These are phyloP conservation scores for Cytospora mali DNA, from an alignment of 2,329 filamentous ascomycete genomes.

Conservation along the genomic window DNA sequence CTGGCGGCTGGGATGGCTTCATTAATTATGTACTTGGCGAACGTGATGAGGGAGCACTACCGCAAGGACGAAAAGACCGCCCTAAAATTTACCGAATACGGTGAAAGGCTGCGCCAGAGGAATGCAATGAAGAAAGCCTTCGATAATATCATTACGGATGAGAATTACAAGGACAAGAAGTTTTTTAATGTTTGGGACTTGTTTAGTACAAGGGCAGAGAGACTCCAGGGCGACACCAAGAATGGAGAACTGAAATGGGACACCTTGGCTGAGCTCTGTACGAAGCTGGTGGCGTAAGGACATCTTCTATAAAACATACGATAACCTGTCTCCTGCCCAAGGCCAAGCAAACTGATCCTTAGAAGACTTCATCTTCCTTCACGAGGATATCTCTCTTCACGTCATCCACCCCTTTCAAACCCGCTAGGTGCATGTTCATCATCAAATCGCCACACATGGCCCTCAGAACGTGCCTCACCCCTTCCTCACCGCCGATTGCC, in stretches of 20 bases:
- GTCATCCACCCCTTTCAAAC: conserved; percentile 15
- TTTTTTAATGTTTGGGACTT: conserved; percentile 5
- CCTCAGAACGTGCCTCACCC: conserved; percentile 22
- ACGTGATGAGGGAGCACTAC: conserved; percentile 6
- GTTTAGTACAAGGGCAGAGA: conserved; percentile 1
- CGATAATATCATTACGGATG: conserved; percentile 4
- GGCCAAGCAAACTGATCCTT: neutral
- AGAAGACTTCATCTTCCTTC: conserved; percentile 21
- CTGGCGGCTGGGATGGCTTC: conserved; percentile 8
- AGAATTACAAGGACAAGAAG: conserved; percentile 5
- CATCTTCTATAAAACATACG: neutral
- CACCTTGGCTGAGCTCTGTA: neutral
- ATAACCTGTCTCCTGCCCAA: neutral
- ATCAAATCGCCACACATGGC: conserved; percentile 25
- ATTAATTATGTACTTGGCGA: conserved; percentile 1
- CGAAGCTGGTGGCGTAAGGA: neutral
- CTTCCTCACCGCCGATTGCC: conserved; percentile 25
- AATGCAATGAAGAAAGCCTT: conserved; percentile 6
- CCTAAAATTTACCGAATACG: neutral
- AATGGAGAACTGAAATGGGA: neutral
- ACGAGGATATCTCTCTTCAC: conserved; percentile 20
- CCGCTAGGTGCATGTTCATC: conserved; percentile 25
- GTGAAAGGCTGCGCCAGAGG: neutral
- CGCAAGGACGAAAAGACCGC: neutral
- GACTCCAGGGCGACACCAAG: neutral